Base-by-base conservation (phyloP, 2,329 filamentous ascomycete species). In the Phyllosticta citribraziliensis region DNA sequence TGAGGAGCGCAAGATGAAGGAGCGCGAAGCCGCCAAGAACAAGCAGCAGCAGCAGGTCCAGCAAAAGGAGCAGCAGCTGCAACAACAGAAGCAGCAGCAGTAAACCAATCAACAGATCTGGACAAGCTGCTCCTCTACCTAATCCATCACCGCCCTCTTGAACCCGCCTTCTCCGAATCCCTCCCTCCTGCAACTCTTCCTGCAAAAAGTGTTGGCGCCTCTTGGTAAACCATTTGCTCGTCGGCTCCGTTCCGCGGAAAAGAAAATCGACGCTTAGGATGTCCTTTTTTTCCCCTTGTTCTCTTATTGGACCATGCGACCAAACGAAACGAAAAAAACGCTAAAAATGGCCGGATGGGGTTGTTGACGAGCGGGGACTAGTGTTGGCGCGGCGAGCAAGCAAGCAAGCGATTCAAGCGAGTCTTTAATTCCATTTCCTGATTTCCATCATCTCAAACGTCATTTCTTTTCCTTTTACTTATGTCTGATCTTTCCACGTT, bases 1-100 rank as follows among this genome's bases (percentile, higher is more conserved):
- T 20, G 89, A 92, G 78, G 89, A 93, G 78, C 80, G 81, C 64
- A 75, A 79, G 57, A 75, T 82, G 14, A 79, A 80, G 63, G 79
- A 78, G 64, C 70, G 88, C 54, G 73, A 79, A 62, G 68, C 69
- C 57, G 71, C 70, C 50, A 65, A 71, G 51, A 68, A 72, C 65
- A 56, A 66, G 57, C 56, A 67, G 40, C 65, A 68, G 61, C 61
- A 67, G 55, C 60, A 65, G 60, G 65, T 67, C 25, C 35, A 61
- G 30, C 68, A 70, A 65, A 63, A 55, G 53, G 55, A 60, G 58
- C 58, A 56, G 22, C 55, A 55, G 35, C 27, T 60, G 47, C 22
- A 22, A 22, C 24, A 20, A 20, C 22, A 27, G 30, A 22, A 47
- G 25, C 24, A 58, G 40, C 17, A 47, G 17, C 40, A 47, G 40